Evolutionary conservation across 805 yeast genomes (phyloP), one percentile per base, ranked within the genome.

Genomic region (Kazachstania psychrophila): DNA sequence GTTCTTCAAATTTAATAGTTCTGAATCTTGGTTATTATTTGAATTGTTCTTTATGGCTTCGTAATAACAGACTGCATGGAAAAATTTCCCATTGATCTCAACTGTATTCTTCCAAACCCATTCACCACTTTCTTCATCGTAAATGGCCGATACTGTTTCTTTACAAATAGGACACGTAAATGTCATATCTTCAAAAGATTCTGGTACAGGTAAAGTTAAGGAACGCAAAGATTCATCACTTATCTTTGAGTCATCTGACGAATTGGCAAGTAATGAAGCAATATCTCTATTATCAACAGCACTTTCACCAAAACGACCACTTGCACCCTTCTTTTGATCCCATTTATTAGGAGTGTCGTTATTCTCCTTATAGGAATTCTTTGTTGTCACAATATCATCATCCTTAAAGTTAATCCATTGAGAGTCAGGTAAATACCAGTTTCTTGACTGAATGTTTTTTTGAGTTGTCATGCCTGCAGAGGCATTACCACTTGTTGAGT

Each of bases 71-170:
- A 75, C 67, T 28, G 77, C 77, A 59, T 83, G 92, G 52, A 73
- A 77, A 18, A 73, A 66, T 42, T 65, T 66, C 2, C 67, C 71
- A 35, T 68, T 64, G 1, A 64, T 65, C 35, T 65, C 66, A 11
- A 77, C 65, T 2, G 86, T 79, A 51, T 79, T 77, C 43, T 65
- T 69, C 87, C 88, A 82, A 15, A 82, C 72, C 94, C 94, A 83
- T 46, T 80, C 88, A 39, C 87, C 89, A 2, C 70, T 59, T 31
- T 76, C 80, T 47, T 81, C 89, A 46, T 75, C 77, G 67, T 79
- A 83, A 6, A 69, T 69, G n/a, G 79, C 79, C 31, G 65, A 62
- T 20, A 79, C 65, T 9, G 62, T 65, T 42, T 84, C 94, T 49
- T 73, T 73, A 57, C 94, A 83, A 22, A 82, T 72, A 1, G 81